Evolutionary conservation across 1,284 basidiomycete species (phyloP).

Genomic region (Ganoderma boninense): DNA sequence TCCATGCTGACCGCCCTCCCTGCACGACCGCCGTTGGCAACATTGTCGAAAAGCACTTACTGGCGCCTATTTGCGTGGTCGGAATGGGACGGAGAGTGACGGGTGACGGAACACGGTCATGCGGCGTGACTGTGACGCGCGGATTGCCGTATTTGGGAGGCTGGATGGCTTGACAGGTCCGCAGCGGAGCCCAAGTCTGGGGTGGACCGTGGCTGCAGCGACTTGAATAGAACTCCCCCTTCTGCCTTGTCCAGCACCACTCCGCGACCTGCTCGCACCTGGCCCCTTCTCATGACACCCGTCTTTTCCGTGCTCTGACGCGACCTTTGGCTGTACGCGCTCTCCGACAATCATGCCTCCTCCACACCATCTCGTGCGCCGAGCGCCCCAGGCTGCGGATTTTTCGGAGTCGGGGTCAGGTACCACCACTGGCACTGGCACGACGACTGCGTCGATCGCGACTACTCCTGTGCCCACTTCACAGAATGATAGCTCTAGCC

Average conservation of each 20-base stretch:
- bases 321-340: background rate
- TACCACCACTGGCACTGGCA: background rate
- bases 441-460: background rate
- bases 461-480: constrained; percentile 3
- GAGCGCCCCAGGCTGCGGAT: constrained; percentile 6
- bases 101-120: constrained; percentile 4
- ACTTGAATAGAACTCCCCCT: background rate
- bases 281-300: background rate
- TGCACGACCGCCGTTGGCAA: constrained; percentile 42
- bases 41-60: constrained; percentile 34
- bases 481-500: background rate
- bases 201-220: background rate
- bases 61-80: constrained; percentile 11
- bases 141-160: background rate
- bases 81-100: constrained; percentile 7
- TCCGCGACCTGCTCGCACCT: constrained; percentile 18
- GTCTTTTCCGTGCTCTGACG: constrained; percentile 2
- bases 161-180: background rate
- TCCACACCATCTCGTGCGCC: background rate
- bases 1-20: constrained; percentile 52
- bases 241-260: constrained; percentile 22
- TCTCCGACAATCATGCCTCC: background rate
- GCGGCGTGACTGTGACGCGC: constrained; percentile 9
- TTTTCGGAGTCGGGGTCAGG: background rate
- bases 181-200: background rate